Percentiles rank a stretch among this genome's conserved stretches.
Evolutionary conservation across 495 filamentous ascomycete species (phyloP).

Genomic region (Rostrohypoxylon terebratum): DNA sequence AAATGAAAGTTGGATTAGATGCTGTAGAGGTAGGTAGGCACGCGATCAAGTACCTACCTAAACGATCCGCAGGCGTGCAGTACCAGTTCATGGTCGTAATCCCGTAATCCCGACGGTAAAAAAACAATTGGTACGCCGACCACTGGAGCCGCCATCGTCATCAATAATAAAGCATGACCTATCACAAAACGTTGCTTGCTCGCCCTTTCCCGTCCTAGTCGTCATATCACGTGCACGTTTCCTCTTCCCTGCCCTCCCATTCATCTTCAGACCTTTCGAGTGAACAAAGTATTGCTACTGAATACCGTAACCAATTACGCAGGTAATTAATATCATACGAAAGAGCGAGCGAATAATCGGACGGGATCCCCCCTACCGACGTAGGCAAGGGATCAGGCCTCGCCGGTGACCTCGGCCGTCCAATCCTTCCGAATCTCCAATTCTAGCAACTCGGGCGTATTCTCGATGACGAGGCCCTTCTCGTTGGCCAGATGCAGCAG

Average conservation of each 20-base stretch:
- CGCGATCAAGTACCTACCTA: constrained; percentile 5
- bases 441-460: constrained; percentile 67
- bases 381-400: constrained; percentile 5
- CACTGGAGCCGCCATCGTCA: constrained; percentile 17
- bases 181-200: constrained; percentile 16
- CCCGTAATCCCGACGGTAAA: constrained; percentile 3
- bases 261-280: neutral
- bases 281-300: neutral
- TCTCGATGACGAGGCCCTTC: constrained; percentile 82
- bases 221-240: constrained; percentile 9
- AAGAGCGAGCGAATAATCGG: neutral
- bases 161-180: neutral
- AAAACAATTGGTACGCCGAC: constrained; percentile 31
- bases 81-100: constrained; percentile 2
- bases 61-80: constrained; percentile 1
- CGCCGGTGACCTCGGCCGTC: constrained; percentile 62
- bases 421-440: constrained; percentile 68
- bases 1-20: neutral
- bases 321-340: neutral
- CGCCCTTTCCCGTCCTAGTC: constrained; percentile 15
- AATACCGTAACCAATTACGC: neutral
- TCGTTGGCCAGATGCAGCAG: constrained; percentile 96
- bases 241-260: neutral
- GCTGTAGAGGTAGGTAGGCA: neutral
- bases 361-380: neutral